Evolutionary conservation across 2,329 filamentous ascomycete species (phyloP).

Genomic region (Bipolaris zeicola): DNA sequence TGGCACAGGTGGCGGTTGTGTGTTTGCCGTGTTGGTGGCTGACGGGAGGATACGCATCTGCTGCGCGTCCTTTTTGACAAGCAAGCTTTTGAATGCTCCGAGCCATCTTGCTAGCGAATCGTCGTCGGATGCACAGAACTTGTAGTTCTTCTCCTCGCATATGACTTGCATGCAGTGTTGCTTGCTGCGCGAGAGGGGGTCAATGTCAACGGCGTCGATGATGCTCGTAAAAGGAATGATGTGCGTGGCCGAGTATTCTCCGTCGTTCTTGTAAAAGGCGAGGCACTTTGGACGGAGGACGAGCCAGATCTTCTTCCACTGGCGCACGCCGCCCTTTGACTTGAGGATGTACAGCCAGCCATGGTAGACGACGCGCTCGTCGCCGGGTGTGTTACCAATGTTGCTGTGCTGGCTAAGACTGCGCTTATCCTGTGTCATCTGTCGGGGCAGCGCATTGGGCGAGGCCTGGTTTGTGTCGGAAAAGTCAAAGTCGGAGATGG

Average conservation of each 20-base stretch:
- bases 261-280: slow-evolving; percentile 89
- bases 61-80: slow-evolving; percentile 67
- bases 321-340: slow-evolving; percentile 79
- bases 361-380: slow-evolving; percentile 91
- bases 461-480: slow-evolving; percentile 71
- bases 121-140: slow-evolving; percentile 70
- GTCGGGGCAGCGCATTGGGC: slow-evolving; percentile 51
- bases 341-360: slow-evolving; percentile 86
- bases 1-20: slow-evolving; percentile 16
- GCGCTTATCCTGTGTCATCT: slow-evolving; percentile 42
- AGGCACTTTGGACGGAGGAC: slow-evolving; percentile 85
- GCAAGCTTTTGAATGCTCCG: slow-evolving; percentile 86
- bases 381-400: slow-evolving; percentile 58
- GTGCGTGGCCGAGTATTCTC: slow-evolving; percentile 84
- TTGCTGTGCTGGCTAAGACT: slow-evolving; percentile 69
- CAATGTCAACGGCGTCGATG: slow-evolving; percentile 90
- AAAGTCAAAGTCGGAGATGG: slow-evolving; percentile 87
- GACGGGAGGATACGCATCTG: slow-evolving; percentile 29
- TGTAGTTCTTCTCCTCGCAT: slow-evolving; percentile 75
- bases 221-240: slow-evolving; percentile 79
- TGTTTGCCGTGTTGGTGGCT: slow-evolving; percentile 16
- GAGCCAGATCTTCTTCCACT: slow-evolving; percentile 95
- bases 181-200: slow-evolving; percentile 84
- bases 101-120: slow-evolving; percentile 83
- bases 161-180: slow-evolving; percentile 89